Evolutionary conservation across 345 rosid species (phyloP).

Genomic region (Gossypioides kirkii): DNA sequence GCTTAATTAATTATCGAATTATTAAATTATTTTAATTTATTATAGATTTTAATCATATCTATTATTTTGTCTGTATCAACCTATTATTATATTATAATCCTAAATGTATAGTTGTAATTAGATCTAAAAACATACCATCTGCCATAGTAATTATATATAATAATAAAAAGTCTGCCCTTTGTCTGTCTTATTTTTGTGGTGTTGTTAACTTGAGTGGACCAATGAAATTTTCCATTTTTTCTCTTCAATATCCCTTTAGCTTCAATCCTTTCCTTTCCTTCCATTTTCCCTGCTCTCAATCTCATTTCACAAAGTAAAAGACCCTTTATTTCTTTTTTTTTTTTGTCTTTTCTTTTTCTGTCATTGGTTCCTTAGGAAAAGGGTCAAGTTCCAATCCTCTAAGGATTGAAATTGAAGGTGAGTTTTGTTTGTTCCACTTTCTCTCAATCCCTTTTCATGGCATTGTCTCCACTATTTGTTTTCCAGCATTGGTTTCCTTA

Average conservation of each 20-base stretch:
- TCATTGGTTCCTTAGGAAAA: not conserved
- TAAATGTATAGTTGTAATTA: not conserved
- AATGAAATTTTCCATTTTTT: not conserved
- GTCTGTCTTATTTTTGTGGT: not conserved
- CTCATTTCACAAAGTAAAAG: not conserved
- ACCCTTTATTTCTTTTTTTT: not conserved
- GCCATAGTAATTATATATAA: not conserved
- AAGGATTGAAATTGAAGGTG: constrained; percentile 9
- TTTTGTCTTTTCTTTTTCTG: not conserved
- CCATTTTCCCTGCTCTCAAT: not conserved
- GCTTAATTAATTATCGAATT: too few relatives aligned
- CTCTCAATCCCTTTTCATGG: not conserved
- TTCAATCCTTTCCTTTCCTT: not conserved
- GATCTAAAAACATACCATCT: not conserved
- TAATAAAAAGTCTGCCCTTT: not conserved
- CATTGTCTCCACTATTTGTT: constrained; percentile 2
- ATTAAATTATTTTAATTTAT: too few relatives aligned
- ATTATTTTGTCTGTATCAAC: too few relatives aligned
- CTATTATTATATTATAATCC: not conserved
- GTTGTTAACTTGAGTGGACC: constrained; percentile 5
- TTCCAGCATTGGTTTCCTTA: not conserved
- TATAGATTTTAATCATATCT: too few relatives aligned
- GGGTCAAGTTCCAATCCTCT: not conserved
- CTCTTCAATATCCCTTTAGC: not conserved
- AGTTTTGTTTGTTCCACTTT: not conserved